These are phyloP conservation scores for Scheffersomyces stipitis DNA, from an alignment of 805 yeast species.

Conservation along the genomic window DNA sequence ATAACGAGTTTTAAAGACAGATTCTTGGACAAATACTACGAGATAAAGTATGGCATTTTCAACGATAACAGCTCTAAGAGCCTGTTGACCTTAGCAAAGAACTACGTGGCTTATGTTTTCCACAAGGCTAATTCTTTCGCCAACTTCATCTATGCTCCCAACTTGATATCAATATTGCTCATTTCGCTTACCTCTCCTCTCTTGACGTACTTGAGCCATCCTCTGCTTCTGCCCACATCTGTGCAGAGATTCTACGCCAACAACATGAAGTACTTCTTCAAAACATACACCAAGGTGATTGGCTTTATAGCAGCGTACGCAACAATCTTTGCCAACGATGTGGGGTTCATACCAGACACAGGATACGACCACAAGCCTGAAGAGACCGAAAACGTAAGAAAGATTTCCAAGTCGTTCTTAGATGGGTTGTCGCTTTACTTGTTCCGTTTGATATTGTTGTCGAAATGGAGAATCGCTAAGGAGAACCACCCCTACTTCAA, in stretches of 20 bases:
- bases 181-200: slow-evolving; percentile 35
- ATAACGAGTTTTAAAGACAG: slow-evolving; percentile 18
- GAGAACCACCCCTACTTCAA: slow-evolving; percentile 38
- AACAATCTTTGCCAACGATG: slow-evolving; percentile 23
- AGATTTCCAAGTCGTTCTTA: slow-evolving; percentile 24
- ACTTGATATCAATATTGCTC: slow-evolving; percentile 32
- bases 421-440: slow-evolving; percentile 33
- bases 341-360: slow-evolving; percentile 19
- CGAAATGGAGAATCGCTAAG: slow-evolving; percentile 43
- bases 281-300: slow-evolving; percentile 32
- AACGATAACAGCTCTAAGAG: slow-evolving; percentile 7
- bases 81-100: slow-evolving; percentile 9
- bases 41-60: slow-evolving; percentile 13
- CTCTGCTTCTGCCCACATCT: slow-evolving; percentile 4
- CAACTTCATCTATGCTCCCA: slow-evolving; percentile 38
- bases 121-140: slow-evolving; percentile 30
- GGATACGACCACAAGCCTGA: slow-evolving; percentile 9
- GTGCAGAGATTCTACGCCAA: slow-evolving; percentile 6
- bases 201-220: slow-evolving; percentile 12
- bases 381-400: slow-evolving; percentile 14
- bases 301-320: slow-evolving; percentile 35
- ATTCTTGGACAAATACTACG: slow-evolving; percentile 23
- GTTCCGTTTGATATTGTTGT: slow-evolving; percentile 32
- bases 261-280: slow-evolving; percentile 27
- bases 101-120: slow-evolving; percentile 17